Evolutionary conservation across 352 stramenopile genomes (phyloP), one percentile per base, ranked within the genome.

Genomic region (Stephanocyclus meneghinianus): DNA sequence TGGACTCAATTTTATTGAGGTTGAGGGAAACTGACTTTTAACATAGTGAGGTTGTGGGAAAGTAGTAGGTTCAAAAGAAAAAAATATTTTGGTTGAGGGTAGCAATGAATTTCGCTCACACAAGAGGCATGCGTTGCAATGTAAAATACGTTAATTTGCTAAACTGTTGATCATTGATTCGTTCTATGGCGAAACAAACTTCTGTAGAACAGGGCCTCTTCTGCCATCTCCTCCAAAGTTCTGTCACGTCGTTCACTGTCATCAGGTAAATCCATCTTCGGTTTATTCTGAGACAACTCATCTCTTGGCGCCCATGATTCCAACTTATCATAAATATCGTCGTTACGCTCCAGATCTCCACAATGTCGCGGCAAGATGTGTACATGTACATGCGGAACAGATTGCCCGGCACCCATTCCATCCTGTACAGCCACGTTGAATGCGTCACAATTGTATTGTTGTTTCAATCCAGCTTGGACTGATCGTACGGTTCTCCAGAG

Each of bases 401-500:
- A 96, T 81, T 98, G 95, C 1, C 95, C 96, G 3, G 95, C 95
- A 1, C 85, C 90, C 26, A 64, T 71, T 32, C 96, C 96, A 82
- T 98, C 96, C 88, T 98, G 95, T 10, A 98, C 94, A 16, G 95
- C 91, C 30, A 98, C 95, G 71, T 97, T 98, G 48, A 97, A 93
- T 18, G 91, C 95, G 15, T 86, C 86, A 30, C 68, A 78, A 4
- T 81, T 70, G 74, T 96, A 97, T 50, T 95, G 82, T 2, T 69
- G 29, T 65, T 96, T 91, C 0, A 98, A 61, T 30, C 93, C 83
- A 21, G 81, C 85, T 48, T 95, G 94, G 9, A 97, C 89, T 11
- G 81, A 70, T 82, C 96, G 91, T n/a, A 94, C 94, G 6, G 91
- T 87, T 26, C 51, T 83, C 95, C 95, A 98, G 45, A 98, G 68